A percentile compares a stretch with the other conserved stretches of the same genome.
Conservation (phyloP, 169 alveolate genomes). For the Plasmodium chabaudi region DNA sequence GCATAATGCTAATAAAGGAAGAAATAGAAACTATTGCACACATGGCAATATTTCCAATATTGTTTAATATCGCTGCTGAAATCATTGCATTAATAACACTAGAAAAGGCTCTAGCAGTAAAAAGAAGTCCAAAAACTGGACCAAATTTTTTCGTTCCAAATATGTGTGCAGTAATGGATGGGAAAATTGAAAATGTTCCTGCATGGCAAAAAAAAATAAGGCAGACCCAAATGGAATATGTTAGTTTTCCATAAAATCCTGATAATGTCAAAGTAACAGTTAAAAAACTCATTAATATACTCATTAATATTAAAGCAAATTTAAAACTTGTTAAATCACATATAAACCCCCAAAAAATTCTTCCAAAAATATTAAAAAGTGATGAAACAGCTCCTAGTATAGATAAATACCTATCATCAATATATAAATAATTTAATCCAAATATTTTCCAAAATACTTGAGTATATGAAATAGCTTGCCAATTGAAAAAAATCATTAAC, state of each 20-base stretch:
- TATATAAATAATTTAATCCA: constrained; percentile 44
- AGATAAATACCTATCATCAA: constrained; percentile 68
- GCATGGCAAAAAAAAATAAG: constrained; percentile 72
- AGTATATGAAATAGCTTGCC: constrained; percentile 75
- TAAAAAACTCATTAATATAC: constrained; percentile 52
- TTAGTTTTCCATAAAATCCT: constrained; percentile 44
- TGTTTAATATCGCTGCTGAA: constrained; percentile 45
- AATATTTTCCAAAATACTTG: constrained; percentile 69
- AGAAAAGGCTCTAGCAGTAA: constrained; percentile 76
- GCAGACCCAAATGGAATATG: constrained; percentile 62
- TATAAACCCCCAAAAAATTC: constrained; percentile 63
- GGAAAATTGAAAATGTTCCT: constrained; percentile 80
- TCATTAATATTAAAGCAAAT: constrained; percentile 49
- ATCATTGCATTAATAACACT: constrained; percentile 61
- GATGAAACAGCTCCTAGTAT: constrained; percentile 58
- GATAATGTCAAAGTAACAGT: constrained; percentile 61
- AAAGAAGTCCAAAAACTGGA: constrained; percentile 82
- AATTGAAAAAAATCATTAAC: constrained; percentile 67
- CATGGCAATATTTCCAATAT: constrained; percentile 57
- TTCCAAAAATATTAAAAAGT: constrained; percentile 47
- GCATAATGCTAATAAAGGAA: constrained; percentile 63
- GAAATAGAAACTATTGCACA: constrained; percentile 67
- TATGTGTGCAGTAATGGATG: constrained; percentile 80
- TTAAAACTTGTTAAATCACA: constrained; percentile 63
- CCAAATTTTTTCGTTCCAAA: constrained; percentile 81